A percentile compares a stretch with the other conserved stretches of the same genome.
Conservation (phyloP, 345 rosid genomes). For the Garcia nutans region DNA sequence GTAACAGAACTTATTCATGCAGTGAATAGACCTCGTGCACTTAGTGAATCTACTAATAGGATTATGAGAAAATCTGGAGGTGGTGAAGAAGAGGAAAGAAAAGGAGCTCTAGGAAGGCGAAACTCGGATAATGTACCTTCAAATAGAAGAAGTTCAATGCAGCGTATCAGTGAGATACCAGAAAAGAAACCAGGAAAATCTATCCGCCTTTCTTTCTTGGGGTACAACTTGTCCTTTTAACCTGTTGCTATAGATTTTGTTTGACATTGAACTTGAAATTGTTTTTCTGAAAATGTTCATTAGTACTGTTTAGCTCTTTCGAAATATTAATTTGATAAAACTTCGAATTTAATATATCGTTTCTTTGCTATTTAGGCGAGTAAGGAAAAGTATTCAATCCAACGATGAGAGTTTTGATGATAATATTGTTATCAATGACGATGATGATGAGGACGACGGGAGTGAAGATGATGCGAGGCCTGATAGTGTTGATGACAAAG, state of each 20-base stretch:
- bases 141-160: conserved; percentile 57
- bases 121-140: conserved; percentile 59
- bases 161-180: conserved; percentile 68
- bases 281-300: no score
- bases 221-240: conserved; percentile 33
- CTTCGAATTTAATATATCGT: not conserved
- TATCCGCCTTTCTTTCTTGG: conserved; percentile 40
- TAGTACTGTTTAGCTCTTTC: no score
- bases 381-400: conserved; percentile 44
- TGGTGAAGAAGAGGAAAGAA: conserved; percentile 37
- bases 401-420: conserved; percentile 43
- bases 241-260: no score
- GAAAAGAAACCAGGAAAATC: conserved; percentile 66
- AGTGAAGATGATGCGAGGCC: conserved; percentile 64
- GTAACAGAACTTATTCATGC: conserved; percentile 87
- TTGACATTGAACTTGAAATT: no score
- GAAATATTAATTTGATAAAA: no score
- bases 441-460: conserved; percentile 35
- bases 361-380: conserved; percentile 38
- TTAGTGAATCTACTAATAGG: conserved; percentile 63
- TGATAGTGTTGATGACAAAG: conserved; percentile 75
- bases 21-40: conserved; percentile 76
- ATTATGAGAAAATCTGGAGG: conserved; percentile 56
- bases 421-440: conserved; percentile 35
- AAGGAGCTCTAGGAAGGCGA: conserved; percentile 42